Evolutionary conservation across 2,329 filamentous ascomycete genomes (phyloP).

Genomic region (Pseudogymnoascus sp.): DNA sequence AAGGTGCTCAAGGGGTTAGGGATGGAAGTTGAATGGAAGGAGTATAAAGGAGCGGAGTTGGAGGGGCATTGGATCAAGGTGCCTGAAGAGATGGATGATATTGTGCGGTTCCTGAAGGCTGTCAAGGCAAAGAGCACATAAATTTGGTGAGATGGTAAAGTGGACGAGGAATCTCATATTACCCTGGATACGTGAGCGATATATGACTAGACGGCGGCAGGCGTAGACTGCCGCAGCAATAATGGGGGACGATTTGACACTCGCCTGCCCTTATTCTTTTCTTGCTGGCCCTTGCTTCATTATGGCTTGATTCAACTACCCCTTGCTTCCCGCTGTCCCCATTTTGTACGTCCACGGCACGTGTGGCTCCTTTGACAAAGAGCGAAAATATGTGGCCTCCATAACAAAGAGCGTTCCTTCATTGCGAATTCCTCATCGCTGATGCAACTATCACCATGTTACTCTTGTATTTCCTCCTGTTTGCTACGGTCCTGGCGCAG

Average conservation of each 20-base stretch:
- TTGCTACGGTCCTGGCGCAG: constrained; percentile 14
- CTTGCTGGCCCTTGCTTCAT: background rate
- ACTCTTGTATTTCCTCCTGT: background rate
- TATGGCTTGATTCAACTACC: background rate
- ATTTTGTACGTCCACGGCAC: background rate
- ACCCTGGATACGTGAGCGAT: background rate
- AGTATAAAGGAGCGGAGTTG: constrained; percentile 27
- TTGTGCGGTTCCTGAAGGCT: constrained; percentile 28
- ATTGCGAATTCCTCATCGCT: background rate
- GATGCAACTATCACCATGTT: background rate
- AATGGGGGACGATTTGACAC: background rate
- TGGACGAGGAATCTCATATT: background rate
- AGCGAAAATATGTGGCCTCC: too few relatives aligned
- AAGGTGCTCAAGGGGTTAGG: constrained; percentile 30
- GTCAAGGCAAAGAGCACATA: background rate
- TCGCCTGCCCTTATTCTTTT: background rate
- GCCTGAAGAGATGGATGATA: constrained; percentile 41
- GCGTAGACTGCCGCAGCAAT: background rate
- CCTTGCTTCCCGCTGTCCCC: background rate
- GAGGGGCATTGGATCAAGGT: constrained; percentile 42
- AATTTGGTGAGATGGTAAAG: background rate
- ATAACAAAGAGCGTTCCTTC: background rate
- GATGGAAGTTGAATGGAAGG: constrained; percentile 31
- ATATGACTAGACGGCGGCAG: background rate
- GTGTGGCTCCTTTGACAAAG: background rate